Percentiles rank a stretch among this genome's conserved stretches.
phyloP scores from a whole-genome alignment of 257 asterid species.

The Ballota nigra region DNA sequence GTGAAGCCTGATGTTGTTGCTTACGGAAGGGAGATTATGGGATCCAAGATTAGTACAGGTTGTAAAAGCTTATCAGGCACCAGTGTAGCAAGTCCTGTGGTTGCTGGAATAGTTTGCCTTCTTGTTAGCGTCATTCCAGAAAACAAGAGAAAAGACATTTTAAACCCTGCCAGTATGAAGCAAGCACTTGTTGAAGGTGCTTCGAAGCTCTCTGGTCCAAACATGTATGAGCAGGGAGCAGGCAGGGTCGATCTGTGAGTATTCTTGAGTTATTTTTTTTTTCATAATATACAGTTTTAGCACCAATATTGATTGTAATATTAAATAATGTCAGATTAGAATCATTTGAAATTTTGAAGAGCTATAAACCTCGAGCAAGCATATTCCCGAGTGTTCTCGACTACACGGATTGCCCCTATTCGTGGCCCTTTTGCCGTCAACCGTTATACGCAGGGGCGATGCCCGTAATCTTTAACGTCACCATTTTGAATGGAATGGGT shows the following conservation, averaged over 20 bases:
- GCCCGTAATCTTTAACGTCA: conserved; percentile 92
- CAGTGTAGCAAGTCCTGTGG: conserved; percentile 99
- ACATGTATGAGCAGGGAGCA: conserved; percentile 99
- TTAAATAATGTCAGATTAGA: conserved; percentile 63
- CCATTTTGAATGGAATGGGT: conserved; percentile 97
- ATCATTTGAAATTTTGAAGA: conserved; percentile 83
- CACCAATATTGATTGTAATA: conserved; percentile 24
- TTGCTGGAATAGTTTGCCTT: conserved; percentile 97
- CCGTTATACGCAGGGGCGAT: conserved; percentile 96
- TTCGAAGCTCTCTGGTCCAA: conserved; percentile 90
- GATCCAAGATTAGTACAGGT: conserved; percentile 96
- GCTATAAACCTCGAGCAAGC: conserved; percentile 93
- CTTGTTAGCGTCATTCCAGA: conserved; percentile 90
- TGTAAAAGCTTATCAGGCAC: conserved; percentile 99
- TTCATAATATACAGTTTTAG: conserved; percentile 11
- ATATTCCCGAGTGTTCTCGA: conserved; percentile 91
- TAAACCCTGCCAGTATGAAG: conserved; percentile 96
- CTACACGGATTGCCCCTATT: conserved; percentile 91
- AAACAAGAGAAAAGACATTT: conserved; percentile 66
- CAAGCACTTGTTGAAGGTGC: conserved; percentile 99
- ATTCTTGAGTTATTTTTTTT: conserved; percentile 23
- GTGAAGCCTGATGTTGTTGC: conserved; percentile 99
- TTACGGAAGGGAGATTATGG: conserved; percentile 96
- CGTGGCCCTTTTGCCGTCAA: conserved; percentile 99
- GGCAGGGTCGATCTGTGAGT: conserved; percentile 99